Percentiles rank a stretch among this genome's conserved stretches.
Evolutionary conservation across 2,329 filamentous ascomycete genomes (phyloP).

Genomic region (Microsporum audouinii): DNA sequence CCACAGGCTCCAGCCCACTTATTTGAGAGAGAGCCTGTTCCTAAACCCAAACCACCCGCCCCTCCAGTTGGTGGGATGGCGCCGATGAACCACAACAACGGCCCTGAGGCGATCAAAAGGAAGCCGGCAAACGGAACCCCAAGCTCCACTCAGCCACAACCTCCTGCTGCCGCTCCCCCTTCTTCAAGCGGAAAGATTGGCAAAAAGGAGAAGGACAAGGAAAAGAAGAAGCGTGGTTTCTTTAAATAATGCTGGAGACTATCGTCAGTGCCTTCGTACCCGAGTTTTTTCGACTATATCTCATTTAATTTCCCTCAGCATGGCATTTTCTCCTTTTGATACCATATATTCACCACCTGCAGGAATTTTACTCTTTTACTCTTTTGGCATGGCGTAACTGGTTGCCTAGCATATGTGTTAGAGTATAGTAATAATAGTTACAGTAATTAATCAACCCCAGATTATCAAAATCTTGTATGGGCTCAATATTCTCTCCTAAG

Average conservation of each 20-base stretch:
- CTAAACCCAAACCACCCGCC: slow-evolving; percentile 40
- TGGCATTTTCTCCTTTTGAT: background rate
- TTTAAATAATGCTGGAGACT: slow-evolving; percentile 8
- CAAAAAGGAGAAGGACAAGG: slow-evolving; percentile 37
- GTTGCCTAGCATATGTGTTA: background rate
- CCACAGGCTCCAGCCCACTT: slow-evolving; percentile 76
- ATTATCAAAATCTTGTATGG: background rate
- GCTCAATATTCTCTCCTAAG: background rate
- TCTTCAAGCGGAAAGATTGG: slow-evolving; percentile 1
- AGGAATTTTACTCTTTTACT: background rate
- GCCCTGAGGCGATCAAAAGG: slow-evolving; percentile 18
- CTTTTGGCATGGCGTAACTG: slow-evolving; percentile 3
- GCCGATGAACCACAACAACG: slow-evolving; percentile 27
- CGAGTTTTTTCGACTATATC: background rate
- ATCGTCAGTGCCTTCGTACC: background rate
- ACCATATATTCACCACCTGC: background rate
- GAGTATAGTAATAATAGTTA: background rate
- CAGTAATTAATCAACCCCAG: background rate
- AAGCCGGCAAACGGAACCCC: slow-evolving; percentile 8
- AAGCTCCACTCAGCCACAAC: background rate
- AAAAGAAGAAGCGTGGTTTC: slow-evolving; percentile 47
- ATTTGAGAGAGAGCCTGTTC: slow-evolving; percentile 57
- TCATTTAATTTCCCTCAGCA: background rate
- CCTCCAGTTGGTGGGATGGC: slow-evolving; percentile 23
- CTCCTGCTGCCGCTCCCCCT: background rate